A percentile compares a stretch with the other conserved stretches of the same genome.
Conservation (phyloP, 2,329 filamentous ascomycete genomes). For the Penicillium verrucosum region DNA sequence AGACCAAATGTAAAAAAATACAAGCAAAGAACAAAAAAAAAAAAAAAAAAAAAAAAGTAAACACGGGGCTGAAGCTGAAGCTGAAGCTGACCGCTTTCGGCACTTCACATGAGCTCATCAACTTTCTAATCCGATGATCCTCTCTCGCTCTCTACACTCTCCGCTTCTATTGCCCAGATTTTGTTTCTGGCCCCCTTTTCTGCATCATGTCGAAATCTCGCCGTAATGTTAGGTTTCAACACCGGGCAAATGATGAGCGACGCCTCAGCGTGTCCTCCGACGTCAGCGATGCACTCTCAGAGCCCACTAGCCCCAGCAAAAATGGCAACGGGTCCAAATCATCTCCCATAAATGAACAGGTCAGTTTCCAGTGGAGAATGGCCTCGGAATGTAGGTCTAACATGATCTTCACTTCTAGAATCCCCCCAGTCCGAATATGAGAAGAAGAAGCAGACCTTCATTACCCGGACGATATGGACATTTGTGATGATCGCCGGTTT, state of each 20-base stretch:
- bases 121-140: slow-evolving; percentile 20
- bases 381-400: slow-evolving; percentile 1
- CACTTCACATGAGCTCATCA: slow-evolving; percentile 34
- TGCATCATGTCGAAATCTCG: slow-evolving; percentile 51
- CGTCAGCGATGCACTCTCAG: slow-evolving; percentile 51
- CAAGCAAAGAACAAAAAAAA: neutral
- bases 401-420: slow-evolving; percentile 24
- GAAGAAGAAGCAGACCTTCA: slow-evolving; percentile 98
- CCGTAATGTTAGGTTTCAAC: slow-evolving; percentile 61
- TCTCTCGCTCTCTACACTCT: slow-evolving; percentile 18
- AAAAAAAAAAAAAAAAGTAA: neutral
- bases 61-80: slow-evolving; percentile 4
- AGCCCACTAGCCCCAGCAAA: slow-evolving; percentile 50
- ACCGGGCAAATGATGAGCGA: slow-evolving; percentile 47
- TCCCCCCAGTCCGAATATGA: slow-evolving; percentile 70
- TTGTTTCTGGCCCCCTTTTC: slow-evolving; percentile 14
- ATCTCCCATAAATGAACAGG: slow-evolving; percentile 37
- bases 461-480: slow-evolving; percentile 95
- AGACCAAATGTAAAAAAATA: neutral
- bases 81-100: slow-evolving; percentile 26
- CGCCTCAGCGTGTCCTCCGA: slow-evolving; percentile 54
- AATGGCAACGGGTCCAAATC: slow-evolving; percentile 39
- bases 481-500: slow-evolving; percentile 95
- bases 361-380: slow-evolving; percentile 13
- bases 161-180: slow-evolving; percentile 15